Base-by-base conservation (phyloP, 1,284 basidiomycete genomes). In the Chalciporus sp. region DNA sequence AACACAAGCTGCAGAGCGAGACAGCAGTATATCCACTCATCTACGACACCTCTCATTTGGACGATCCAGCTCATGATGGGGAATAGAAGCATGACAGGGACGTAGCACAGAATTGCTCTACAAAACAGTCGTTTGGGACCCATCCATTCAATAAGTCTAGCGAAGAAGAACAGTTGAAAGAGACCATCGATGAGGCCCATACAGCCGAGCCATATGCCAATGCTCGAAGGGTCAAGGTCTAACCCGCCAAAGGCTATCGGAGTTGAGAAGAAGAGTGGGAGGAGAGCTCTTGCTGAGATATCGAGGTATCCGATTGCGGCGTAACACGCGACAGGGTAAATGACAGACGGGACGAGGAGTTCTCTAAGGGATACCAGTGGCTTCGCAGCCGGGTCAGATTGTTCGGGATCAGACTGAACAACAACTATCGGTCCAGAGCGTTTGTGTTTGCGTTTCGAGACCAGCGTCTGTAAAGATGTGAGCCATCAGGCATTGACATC, bases 181-280 rank as follows among this genome's bases (percentile, higher is more conserved):
- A 78, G 37, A 11, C 84, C 84, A 45, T 80, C 81, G 16, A 74
- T 53, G 16, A 80, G 58, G 1, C 84, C 85, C 44, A 79, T 79
- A 0, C 68, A 33, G 0, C 76, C 76, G 42, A 83, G 67, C 35
- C 76, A 72, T 26, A 72, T 61, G 1, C 83, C 82, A 48, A 85
- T 84, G 6, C 59, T 63, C 2, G 72, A 66, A 1, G 80, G 78
- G 9, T 72, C 59, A 9, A 84, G 67, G n/a, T 75, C 77, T 11
- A 86, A 73, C 6, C 84, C 84, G 8, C 84, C 84, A 31, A 80
- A 72, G 37, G 71, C 68, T 45, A 82, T 69, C 0, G 84, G 81
- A 53, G 83, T 85, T 17, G 83, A 77, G 55, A 79, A 76, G 69
- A 86, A 84, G 3, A 86, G 71, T 1, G 85, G 84, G 5, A 80